Evolutionary conservation across 768 basidiomycete species (phyloP).

Genomic region (Kwoniella sp.): DNA sequence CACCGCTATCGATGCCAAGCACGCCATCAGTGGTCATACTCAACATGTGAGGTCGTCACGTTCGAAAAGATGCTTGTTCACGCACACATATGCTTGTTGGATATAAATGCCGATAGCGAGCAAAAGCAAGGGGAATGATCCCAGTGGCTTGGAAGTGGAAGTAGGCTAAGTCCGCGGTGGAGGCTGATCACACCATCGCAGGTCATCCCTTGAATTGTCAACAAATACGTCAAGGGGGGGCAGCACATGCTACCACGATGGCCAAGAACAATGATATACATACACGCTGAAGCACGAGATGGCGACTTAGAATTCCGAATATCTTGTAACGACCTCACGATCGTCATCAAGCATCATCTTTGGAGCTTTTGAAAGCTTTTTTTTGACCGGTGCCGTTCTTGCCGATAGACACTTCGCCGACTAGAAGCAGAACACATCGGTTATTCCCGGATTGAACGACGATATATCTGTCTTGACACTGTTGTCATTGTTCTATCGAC

Average conservation of each 20-base stretch:
- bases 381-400: background rate
- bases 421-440: background rate
- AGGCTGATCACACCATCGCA: constrained; percentile 1
- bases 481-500: background rate
- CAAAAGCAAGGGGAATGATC: too few relatives aligned
- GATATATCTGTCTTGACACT: background rate
- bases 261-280: background rate
- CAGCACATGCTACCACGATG: background rate
- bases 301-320: background rate
- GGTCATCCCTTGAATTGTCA: background rate
- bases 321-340: background rate
- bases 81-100: background rate
- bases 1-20: background rate
- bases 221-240: background rate
- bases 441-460: background rate
- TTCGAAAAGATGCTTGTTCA: too few relatives aligned
- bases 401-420: background rate
- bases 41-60: too few relatives aligned
- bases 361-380: background rate
- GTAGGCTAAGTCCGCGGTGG: too few relatives aligned
- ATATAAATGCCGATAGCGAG: background rate
- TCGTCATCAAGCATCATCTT: background rate
- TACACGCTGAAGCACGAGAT: background rate
- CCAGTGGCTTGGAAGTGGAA: too few relatives aligned
- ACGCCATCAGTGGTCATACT: background rate